Base-by-base conservation (phyloP, 345 rosid species). In the Lepidium didymum region DNA sequence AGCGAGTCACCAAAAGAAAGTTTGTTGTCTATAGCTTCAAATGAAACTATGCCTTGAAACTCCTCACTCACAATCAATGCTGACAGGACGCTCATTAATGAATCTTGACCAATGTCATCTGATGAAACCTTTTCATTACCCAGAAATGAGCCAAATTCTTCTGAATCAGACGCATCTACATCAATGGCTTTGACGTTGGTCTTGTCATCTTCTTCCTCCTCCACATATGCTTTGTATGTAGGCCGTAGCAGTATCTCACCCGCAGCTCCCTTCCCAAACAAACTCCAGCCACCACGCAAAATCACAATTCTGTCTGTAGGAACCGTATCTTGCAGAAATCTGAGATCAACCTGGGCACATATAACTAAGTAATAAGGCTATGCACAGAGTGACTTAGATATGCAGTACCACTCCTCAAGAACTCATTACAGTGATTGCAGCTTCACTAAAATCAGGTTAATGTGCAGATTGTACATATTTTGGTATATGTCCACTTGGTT, bases 201-300 rank as follows among this genome's bases (percentile, higher is more conserved):
- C 51, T 50, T 79, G 64, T 84, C 90, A 69, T 88, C 96, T 71
- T 88, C 96, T 79, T 88, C 97, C 68, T 91, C 97, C 79, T 88
- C 96, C 52, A 88, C 96, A 71, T 88, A 91, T 45, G 88, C 86
- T 81, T 91, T 91, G 76, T 88, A 91, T 49, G 96, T 91, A 55
- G 88, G 85, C 65, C 97, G 84, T 70, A 91, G 84, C 36, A 91
- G 77, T 45, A 91, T 61, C 80, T 88, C 93, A 52, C 97, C 97
- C 2, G 84, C 68, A 69, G 91, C 80, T 21, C 90, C 73, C 61
- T 83, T 87, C 51, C 88, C 40, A 58, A 85, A 80, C 55, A 81
- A 56, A 76, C 86, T 87, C 97, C 90, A 87, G 29, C 88, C 86
- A 55, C 87, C 87, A 83, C 19, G 79, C 68, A 91, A 60, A 61